Base-by-base conservation (phyloP, 2,329 filamentous ascomycete species). In the Venturia carpophila region DNA sequence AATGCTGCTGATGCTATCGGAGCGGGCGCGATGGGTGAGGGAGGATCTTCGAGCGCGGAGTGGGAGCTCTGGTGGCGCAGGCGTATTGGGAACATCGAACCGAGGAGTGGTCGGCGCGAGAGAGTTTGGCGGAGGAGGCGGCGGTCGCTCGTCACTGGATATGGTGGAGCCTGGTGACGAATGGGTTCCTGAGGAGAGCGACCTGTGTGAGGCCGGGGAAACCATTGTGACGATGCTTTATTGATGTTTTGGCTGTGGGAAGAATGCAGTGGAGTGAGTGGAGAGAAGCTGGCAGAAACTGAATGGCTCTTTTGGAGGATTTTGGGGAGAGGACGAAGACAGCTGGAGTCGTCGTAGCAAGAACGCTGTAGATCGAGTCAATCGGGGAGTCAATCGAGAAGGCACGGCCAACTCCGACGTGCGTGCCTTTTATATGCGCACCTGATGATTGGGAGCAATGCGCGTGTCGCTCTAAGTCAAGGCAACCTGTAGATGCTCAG, bases 181-280 rank as follows among this genome's bases (percentile, higher is more conserved):
- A 10, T 58, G 27, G 15, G 30, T 27, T 34, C 49, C 49, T 58
- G 52, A 58, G 15, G 30, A 58, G 52, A 27, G 2, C 27, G 52
- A 27, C 30, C 11, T n/a, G 17, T 58, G 52, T n/a, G 52, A 58
- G 30, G 27, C 10, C 27, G 52, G 30, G 15, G 27, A 58, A 37
- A 58, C 7, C 52, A 58, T 58, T 58, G 15, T 58, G 52, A 37
- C 52, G 52, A 58, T 58, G 52, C 27, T 58, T 37, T 43, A 41
- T 27, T 62, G 13, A 27, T 62, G 60, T 62, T 62, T 34, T 15
- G n/a, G 37, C 13, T 30, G 60, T 34, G 60, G 15, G 39, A 30
- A 42, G 60, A 62, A 30, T 41, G 24, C 27, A 42, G 34, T 30
- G 3, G 37, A 17, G 42, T 24, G 58, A 21, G 13, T 30, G 39